Evolutionary conservation across 345 rosid species (phyloP), one percentile per base, ranked within the genome.

Genomic region (Arabis hirsuta): DNA sequence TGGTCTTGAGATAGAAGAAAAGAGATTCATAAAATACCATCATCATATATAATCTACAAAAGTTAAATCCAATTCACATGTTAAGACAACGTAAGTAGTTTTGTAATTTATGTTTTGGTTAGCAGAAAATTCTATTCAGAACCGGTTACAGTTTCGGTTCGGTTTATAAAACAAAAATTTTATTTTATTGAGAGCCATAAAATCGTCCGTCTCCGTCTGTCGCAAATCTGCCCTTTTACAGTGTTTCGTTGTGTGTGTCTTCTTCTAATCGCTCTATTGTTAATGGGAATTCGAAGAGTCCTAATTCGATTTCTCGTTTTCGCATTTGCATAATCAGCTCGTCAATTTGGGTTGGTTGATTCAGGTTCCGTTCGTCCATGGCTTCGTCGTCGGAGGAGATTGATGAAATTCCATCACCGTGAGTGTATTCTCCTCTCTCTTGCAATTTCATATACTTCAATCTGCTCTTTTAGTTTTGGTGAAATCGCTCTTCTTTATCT

Each of bases 321-420:
- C 27, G 38, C 24, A 41, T 27, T 42, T 7, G 32, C 19, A 3
- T 58, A 27, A 45, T 38, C 13, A 54, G 46, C 52, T 62, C 19
- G 31, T 43, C 50, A 4, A 14, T 67, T 22, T 34, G 38, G 38
- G 6, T 34, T 60, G 48, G 9, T 69, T 56, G 62, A 55, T 70
- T 44, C 44, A 70, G 72, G 62, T 57, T 20, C 24, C 5, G 43
- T 47, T 62, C 66, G 38, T 56, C 29, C 11, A 76, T 76, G 80
- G 67, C 62, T 50, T 76, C 80, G 9, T 76, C 80, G 9, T 14
- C 62, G 3, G 71, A 76, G 38, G 60, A 62, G 64, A 57, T 56
- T 9, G 50, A 22, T 50, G 27, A 76, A 19, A 26, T 36, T 57
- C 55, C 72, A 50, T 56, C 76, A 2, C 19, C 76, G 80, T 76